These are phyloP conservation scores for Trypanosoma boissoni DNA, from an alignment of 208 protist genomes.

Conservation along the genomic window DNA sequence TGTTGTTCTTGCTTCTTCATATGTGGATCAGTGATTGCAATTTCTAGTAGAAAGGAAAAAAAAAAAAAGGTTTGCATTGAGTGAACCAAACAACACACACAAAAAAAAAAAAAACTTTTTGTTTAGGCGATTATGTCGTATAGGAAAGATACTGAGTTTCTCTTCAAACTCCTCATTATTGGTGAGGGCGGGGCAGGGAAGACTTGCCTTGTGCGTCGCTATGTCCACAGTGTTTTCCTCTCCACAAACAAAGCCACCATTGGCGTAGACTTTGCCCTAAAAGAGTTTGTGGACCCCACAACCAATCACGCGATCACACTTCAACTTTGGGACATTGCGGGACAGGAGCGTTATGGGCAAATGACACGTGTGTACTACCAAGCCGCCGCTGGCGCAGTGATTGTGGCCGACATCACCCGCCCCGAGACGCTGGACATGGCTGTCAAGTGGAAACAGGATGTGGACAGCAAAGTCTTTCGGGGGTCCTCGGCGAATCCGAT, in stretches of 20 bases:
- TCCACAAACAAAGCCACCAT: slow-evolving; percentile 78
- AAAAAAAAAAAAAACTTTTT: not conserved
- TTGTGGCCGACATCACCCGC: slow-evolving; percentile 97
- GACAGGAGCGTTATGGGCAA: slow-evolving; percentile 83
- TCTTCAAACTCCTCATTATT: slow-evolving; percentile 55
- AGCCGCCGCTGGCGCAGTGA: slow-evolving; percentile 82
- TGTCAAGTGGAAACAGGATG: slow-evolving; percentile 73
- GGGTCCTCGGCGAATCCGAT: slow-evolving; percentile 34
- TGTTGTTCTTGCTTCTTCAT: slow-evolving; percentile 3
- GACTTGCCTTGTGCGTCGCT: slow-evolving; percentile 83
- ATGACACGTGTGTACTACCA: slow-evolving; percentile 91
- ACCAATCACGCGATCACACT: slow-evolving; percentile 59
- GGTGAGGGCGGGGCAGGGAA: slow-evolving; percentile 88
- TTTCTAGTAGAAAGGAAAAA: slow-evolving; percentile 1
- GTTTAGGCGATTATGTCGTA: slow-evolving; percentile 6
- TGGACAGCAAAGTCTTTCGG: slow-evolving; percentile 62
- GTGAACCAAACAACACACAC: slow-evolving; percentile 1
- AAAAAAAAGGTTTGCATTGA: slow-evolving; percentile 3
- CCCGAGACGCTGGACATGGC: slow-evolving; percentile 79
- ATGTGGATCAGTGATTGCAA: too few species aligned
- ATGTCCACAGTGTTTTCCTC: slow-evolving; percentile 87
- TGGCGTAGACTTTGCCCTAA: slow-evolving; percentile 80
- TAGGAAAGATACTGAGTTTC: slow-evolving; percentile 18
- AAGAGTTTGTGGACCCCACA: slow-evolving; percentile 52
- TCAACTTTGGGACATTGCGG: slow-evolving; percentile 89